Evolutionary conservation across 2,329 filamentous ascomycete genomes (phyloP).

Genomic region (Pseudofabraea citricarpa): DNA sequence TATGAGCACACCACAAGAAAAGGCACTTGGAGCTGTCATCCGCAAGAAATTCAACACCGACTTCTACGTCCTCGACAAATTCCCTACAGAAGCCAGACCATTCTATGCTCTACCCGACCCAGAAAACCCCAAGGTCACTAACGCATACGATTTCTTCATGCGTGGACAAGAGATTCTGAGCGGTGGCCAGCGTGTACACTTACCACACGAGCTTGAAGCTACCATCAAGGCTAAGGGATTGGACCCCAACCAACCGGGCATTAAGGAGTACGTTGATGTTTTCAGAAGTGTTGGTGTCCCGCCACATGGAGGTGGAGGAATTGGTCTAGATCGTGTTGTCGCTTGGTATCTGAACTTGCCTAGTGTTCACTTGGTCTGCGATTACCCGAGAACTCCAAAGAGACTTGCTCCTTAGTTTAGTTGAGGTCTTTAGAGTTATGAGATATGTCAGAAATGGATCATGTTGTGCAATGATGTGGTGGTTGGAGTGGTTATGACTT

Average conservation of each 20-base stretch:
- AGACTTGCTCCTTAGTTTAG: slow-evolving; percentile 45
- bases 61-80: slow-evolving; percentile 97
- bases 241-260: slow-evolving; percentile 66
- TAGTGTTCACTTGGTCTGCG: slow-evolving; percentile 52
- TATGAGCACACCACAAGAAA: slow-evolving; percentile 76
- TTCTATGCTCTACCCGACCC: slow-evolving; percentile 87
- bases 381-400: slow-evolving; percentile 58
- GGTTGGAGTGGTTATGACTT: too few relatives aligned
- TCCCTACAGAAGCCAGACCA: slow-evolving; percentile 80
- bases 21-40: slow-evolving; percentile 82
- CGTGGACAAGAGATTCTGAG: slow-evolving; percentile 90
- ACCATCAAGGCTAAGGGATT: slow-evolving; percentile 77
- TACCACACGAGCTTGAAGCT: slow-evolving; percentile 68
- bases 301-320: slow-evolving; percentile 86
- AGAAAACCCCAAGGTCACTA: slow-evolving; percentile 59
- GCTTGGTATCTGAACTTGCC: slow-evolving; percentile 57
- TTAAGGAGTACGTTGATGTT: slow-evolving; percentile 85
- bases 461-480: too few relatives aligned
- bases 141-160: slow-evolving; percentile 79
- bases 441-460: too few relatives aligned
- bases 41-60: slow-evolving; percentile 88
- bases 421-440: too few relatives aligned
- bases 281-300: slow-evolving; percentile 79
- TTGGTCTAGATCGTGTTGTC: slow-evolving; percentile 84
- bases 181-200: slow-evolving; percentile 87